Evolutionary conservation across 2,329 filamentous ascomycete species (phyloP).

Genomic region (Keithomyces neogunnii): DNA sequence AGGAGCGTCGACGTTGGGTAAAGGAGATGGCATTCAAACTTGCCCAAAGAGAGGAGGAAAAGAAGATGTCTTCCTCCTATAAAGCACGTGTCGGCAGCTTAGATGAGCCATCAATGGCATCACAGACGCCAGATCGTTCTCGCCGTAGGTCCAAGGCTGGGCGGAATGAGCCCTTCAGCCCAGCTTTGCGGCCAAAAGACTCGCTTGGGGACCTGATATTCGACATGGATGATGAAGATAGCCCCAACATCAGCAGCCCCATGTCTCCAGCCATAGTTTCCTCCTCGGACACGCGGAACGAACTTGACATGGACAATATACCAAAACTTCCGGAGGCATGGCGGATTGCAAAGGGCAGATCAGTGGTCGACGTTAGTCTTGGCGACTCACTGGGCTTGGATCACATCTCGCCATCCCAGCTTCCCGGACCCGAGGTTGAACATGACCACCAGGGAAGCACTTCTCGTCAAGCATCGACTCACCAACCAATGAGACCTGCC

Average conservation of each 20-base stretch:
- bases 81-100: slow-evolving; percentile 52
- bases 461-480: background rate
- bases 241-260: slow-evolving; percentile 20
- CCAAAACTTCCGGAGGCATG: slow-evolving; percentile 21
- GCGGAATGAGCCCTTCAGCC: slow-evolving; percentile 53
- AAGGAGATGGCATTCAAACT: slow-evolving; percentile 67
- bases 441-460: background rate
- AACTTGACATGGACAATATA: slow-evolving; percentile 19
- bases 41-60: slow-evolving; percentile 57
- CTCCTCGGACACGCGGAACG: slow-evolving; percentile 11
- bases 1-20: slow-evolving; percentile 60
- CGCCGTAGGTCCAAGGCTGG: slow-evolving; percentile 37
- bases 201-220: slow-evolving; percentile 78
- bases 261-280: slow-evolving; percentile 13
- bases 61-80: slow-evolving; percentile 50
- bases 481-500: slow-evolving; percentile 7
- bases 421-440: background rate
- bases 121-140: slow-evolving; percentile 33
- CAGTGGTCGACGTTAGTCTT: background rate
- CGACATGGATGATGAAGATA: slow-evolving; percentile 78
- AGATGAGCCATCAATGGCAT: slow-evolving; percentile 46
- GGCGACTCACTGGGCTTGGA: background rate
- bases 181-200: slow-evolving; percentile 57
- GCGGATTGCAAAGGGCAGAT: slow-evolving; percentile 12
- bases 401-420: background rate